Evolutionary conservation across 495 filamentous ascomycete species (phyloP).

Genomic region (Xylaria telfairii): DNA sequence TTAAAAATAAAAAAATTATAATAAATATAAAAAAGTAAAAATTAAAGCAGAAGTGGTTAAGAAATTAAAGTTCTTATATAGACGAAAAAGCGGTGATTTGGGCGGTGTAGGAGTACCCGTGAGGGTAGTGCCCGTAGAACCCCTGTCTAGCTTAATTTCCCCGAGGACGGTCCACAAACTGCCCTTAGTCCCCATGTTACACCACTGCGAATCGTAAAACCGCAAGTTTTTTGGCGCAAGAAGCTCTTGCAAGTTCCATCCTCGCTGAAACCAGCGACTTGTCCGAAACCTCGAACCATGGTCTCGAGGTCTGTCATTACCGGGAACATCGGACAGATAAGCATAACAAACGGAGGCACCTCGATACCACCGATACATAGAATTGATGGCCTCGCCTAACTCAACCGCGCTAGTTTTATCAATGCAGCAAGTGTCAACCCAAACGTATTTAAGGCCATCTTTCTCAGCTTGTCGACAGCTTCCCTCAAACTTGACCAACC

Average conservation of each 20-base stretch:
- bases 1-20: too few species aligned
- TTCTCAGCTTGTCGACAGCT: background rate
- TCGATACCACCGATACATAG: slow-evolving; percentile 6
- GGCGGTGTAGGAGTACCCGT: too few species aligned
- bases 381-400: slow-evolving; percentile 2
- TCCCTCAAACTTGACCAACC: background rate
- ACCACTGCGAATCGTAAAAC: slow-evolving; percentile 25
- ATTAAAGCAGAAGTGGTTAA: too few species aligned
- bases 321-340: background rate
- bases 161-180: background rate
- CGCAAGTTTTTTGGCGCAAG: slow-evolving; percentile 14
- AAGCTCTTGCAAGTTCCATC: slow-evolving; percentile 26
- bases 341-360: background rate
- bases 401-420: background rate
- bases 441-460: background rate
- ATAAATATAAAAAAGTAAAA: too few species aligned
- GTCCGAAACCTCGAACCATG: slow-evolving; percentile 6
- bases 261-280: slow-evolving; percentile 29
- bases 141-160: too few species aligned
- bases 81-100: too few species aligned
- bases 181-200: background rate
- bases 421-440: slow-evolving; percentile 16
- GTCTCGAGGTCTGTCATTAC: background rate
- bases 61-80: too few species aligned
- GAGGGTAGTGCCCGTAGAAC: too few species aligned